Evolutionary conservation across 768 basidiomycete genomes (phyloP), one percentile per base, ranked within the genome.

Genomic region (Leucosporidium yakuticum): DNA sequence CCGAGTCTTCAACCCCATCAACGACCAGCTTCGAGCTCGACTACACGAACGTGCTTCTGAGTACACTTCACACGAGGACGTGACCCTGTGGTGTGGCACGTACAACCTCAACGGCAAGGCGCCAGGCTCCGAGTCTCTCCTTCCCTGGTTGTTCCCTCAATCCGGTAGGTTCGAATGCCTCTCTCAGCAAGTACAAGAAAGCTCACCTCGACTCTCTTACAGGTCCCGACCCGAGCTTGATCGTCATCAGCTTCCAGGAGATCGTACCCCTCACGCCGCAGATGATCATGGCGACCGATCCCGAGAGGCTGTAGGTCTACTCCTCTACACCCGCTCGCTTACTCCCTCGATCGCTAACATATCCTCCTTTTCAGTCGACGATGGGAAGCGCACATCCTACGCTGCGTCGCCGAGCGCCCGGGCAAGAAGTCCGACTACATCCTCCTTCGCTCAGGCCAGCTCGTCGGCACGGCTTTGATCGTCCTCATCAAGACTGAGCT

Each of bases 181-280:
- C 8, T 15, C 23, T 31, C 14, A 31, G 44, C 25, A 23, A 14
- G 32, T 8, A 7, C 9, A 5, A 48, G 14, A 25, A 58, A 49
- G 67, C 66, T 76, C 61, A 54, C 71, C 39, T 15, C 39, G 56
- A 25, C 31, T 56, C 39, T 48, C 17, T 64, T 90, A 89, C 54
- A 71, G 72, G 39, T 7, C 62, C 65, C 31, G 76, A 77, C 19
- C 92, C 93, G 9, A 93, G 97, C 76, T 86, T 98, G 69, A 87
- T 95, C 77, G 87, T 87, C 27, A 81, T 97, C 34, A 91, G 90
- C 3, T 96, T 97, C 77, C 94, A 99, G 79, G 96, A 99, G 79
- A 93, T 99, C 62, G 96, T 99, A 0, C 92, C 93, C 6, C 83
- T 99, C 57, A 97, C 91, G n/a, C 91, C 96, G 4, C 91, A 94